Base-by-base conservation (phyloP, 768 basidiomycete genomes). In the Leccinum ochraceum region DNA sequence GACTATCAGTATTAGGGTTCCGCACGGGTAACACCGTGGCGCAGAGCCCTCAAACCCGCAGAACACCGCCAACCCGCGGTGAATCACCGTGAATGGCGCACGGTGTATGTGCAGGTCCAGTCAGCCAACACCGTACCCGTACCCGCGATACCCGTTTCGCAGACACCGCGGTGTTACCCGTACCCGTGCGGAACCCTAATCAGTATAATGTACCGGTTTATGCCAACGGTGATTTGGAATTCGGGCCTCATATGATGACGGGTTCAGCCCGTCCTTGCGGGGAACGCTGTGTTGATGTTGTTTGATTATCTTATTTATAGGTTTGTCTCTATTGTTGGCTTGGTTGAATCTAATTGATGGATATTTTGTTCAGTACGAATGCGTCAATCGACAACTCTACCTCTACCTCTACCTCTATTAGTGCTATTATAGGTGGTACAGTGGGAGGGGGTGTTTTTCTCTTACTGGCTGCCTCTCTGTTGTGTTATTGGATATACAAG, bases 291-390 rank as follows among this genome's bases (percentile, higher is more conserved):
- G 26, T 54, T 63, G 39, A 63, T 67, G 3, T n/a, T 65, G 8
- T 67, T 67, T 8, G 66, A 67, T 24, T 68, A 68, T 50, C 20
- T 68, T 6, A 51, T 68, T 46, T 68, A 68, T 22, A 66, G 60
- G 64, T 66, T 28, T 2, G 65, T 58, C 36, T 20, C 20, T 9
- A 17, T 13, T 60, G 11, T 34, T 6, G 11, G 28, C 11, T 16
- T 28, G 13, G 4, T 5, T 16, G 3, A 13, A 14, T 17, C 10
- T 5, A 53, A 30, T 63, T 65, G 10, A 66, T 26, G 17, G 4
- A 2, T 30, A 4, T 44, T 54, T 16, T 24, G 14, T 49, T n/a
- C 53, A 67, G 66, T 17, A 60, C 22, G 37, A 36, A 60, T 26
- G 32, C 26, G 2, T 48, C 65, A 22, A 42, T 24, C 10, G 28